phyloP scores from a whole-genome alignment of 2,329 filamentous ascomycete species.

The Aspergillus quadricinctus region DNA sequence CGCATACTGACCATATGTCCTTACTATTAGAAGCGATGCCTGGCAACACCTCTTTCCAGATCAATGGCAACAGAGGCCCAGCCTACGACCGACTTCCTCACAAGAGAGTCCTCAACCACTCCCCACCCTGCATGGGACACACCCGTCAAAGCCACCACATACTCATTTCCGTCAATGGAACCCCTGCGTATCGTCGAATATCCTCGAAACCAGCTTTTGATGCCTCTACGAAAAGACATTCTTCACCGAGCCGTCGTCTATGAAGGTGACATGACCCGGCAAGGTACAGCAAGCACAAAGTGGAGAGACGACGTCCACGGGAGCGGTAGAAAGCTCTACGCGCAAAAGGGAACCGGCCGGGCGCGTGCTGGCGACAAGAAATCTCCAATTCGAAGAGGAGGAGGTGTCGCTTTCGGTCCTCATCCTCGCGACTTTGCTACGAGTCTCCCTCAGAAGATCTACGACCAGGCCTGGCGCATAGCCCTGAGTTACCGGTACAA shows the following conservation, averaged over 20 bases:
- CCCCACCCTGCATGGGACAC: conserved; percentile 38
- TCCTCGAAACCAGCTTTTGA: conserved; percentile 73
- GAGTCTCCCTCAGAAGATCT: conserved; percentile 78
- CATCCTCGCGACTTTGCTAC: conserved; percentile 88
- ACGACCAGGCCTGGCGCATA: conserved; percentile 92
- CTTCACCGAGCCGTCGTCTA: conserved; percentile 88
- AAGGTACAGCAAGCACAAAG: conserved; percentile 80
- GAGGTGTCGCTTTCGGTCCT: conserved; percentile 86
- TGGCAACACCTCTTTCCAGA: conserved; percentile 36
- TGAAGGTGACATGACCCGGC: conserved; percentile 83
- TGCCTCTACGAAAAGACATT: conserved; percentile 85
- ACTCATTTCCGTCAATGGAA: conserved; percentile 85
- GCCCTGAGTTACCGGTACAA: conserved; percentile 88
- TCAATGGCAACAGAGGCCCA: conserved; percentile 49
- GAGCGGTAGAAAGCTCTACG: conserved; percentile 73
- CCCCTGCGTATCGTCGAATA: conserved; percentile 74
- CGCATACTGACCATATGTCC: conserved; percentile 19
- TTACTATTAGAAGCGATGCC: conserved; percentile 38
- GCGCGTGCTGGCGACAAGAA: conserved; percentile 79
- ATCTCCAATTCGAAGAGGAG: conserved; percentile 75
- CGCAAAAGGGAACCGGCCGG: conserved; percentile 79
- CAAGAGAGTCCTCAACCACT: conserved; percentile 15
- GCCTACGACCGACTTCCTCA: conserved; percentile 22
- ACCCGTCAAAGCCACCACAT: conserved; percentile 77
- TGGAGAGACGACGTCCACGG: conserved; percentile 79